These are phyloP conservation scores for Scedosporium boydii DNA, from an alignment of 2,329 filamentous ascomycete genomes.

Conservation along the genomic window DNA sequence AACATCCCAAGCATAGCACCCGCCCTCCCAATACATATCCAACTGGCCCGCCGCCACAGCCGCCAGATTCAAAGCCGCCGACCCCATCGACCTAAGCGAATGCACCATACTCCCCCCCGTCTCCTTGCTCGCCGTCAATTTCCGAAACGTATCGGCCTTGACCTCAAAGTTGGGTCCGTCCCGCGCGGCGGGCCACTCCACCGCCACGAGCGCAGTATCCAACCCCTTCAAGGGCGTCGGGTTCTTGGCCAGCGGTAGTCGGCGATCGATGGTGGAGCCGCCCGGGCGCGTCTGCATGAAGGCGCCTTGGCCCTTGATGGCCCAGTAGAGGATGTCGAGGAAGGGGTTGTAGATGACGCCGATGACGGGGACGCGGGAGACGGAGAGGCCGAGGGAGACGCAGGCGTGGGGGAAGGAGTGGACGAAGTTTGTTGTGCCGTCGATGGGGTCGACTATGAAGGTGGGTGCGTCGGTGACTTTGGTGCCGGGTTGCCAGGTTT, in stretches of 20 bases:
- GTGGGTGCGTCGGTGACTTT: slow-evolving; percentile 57
- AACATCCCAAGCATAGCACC: slow-evolving; percentile 80
- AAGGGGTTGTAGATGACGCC: slow-evolving; percentile 78
- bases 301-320: slow-evolving; percentile 57
- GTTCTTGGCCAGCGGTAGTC: slow-evolving; percentile 30
- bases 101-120: slow-evolving; percentile 69
- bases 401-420: slow-evolving; percentile 67
- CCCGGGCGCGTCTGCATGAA: slow-evolving; percentile 39
- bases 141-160: slow-evolving; percentile 57
- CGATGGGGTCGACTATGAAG: slow-evolving; percentile 75
- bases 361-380: slow-evolving; percentile 51
- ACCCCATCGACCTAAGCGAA: slow-evolving; percentile 59
- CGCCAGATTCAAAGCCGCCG: slow-evolving; percentile 67
- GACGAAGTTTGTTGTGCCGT: slow-evolving; percentile 75
- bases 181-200: slow-evolving; percentile 66
- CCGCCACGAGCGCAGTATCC: slow-evolving; percentile 53
- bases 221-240: slow-evolving; percentile 51
- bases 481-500: slow-evolving; percentile 62
- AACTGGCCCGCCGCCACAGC: slow-evolving; percentile 61
- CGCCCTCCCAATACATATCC: slow-evolving; percentile 74
- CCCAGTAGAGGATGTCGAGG: slow-evolving; percentile 59
- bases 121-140: slow-evolving; percentile 47
- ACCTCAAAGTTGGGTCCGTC: slow-evolving; percentile 61
- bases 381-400: slow-evolving; percentile 64
- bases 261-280: slow-evolving; percentile 20